phyloP scores from a whole-genome alignment of 176 grass and related monocot genomes.

The Dactylis glomerata region DNA sequence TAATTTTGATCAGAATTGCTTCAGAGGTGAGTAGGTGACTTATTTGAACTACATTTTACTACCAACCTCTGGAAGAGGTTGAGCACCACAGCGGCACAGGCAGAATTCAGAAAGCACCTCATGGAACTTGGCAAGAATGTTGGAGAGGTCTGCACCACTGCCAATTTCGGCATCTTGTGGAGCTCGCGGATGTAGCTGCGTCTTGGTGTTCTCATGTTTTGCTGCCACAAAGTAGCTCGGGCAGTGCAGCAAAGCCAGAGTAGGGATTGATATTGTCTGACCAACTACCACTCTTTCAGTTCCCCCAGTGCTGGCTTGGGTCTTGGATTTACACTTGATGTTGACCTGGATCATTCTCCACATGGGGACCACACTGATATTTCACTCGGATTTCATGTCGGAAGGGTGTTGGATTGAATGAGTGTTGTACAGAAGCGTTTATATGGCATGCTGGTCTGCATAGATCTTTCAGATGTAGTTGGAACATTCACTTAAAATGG shows the following conservation, averaged over 20 bases:
- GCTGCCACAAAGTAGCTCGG: not conserved
- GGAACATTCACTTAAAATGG: not conserved
- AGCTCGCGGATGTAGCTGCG: not conserved
- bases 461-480: slow-evolving; percentile 12
- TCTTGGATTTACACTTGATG: not conserved
- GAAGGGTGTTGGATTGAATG: no score
- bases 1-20: not conserved
- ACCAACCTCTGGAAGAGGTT: not conserved
- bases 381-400: no score
- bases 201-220: not conserved
- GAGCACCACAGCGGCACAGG: no score
- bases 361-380: no score
- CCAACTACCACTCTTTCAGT: not conserved
- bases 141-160: not conserved
- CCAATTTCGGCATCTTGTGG: not conserved
- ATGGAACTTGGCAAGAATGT: not conserved
- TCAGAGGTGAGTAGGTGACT: not conserved
- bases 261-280: not conserved
- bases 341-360: not conserved
- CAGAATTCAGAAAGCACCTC: not conserved
- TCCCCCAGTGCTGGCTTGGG: not conserved
- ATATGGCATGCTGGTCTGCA: not conserved
- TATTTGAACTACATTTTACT: not conserved
- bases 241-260: not conserved
- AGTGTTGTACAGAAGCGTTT: not conserved